phyloP scores from a whole-genome alignment of 805 yeast species.

The Ogataea chonburiensis region DNA sequence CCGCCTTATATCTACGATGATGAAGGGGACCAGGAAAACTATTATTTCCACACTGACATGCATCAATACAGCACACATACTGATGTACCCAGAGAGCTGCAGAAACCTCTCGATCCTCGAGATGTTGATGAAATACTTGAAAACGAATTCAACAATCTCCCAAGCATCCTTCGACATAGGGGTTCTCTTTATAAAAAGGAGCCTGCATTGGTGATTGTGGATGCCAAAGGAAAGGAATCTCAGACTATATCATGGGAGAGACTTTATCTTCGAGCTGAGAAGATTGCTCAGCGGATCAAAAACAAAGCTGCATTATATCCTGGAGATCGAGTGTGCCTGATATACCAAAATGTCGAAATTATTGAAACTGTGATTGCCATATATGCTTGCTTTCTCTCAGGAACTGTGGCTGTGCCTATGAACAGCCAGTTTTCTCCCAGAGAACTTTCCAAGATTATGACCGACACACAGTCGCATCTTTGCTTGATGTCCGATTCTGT shows the following conservation, averaged over 20 bases:
- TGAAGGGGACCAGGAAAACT: no score
- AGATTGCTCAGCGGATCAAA: conserved; percentile 78
- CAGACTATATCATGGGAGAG: conserved; percentile 86
- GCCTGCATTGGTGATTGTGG: conserved; percentile 69
- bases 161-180: conserved; percentile 70
- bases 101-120: conserved; percentile 65
- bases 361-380: conserved; percentile 83
- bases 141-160: conserved; percentile 58
- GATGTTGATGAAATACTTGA: conserved; percentile 38
- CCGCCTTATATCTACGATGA: conserved; percentile 15
- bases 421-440: conserved; percentile 66
- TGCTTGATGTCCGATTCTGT: conserved; percentile 81
- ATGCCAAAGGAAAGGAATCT: conserved; percentile 77
- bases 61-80: not conserved
- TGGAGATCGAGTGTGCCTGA: conserved; percentile 79
- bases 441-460: conserved; percentile 72
- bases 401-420: conserved; percentile 92
- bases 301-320: conserved; percentile 71
- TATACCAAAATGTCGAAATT: conserved; percentile 81
- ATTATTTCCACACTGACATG: conserved; percentile 8
- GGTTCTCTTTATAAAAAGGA: conserved; percentile 65
- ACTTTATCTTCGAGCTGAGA: conserved; percentile 76
- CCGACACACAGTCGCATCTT: conserved; percentile 70
- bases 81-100: conserved; percentile 39
- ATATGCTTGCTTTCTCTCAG: conserved; percentile 90